Conservation (phyloP, 148 eudicot species). For the Linanthus parryae region DNA sequence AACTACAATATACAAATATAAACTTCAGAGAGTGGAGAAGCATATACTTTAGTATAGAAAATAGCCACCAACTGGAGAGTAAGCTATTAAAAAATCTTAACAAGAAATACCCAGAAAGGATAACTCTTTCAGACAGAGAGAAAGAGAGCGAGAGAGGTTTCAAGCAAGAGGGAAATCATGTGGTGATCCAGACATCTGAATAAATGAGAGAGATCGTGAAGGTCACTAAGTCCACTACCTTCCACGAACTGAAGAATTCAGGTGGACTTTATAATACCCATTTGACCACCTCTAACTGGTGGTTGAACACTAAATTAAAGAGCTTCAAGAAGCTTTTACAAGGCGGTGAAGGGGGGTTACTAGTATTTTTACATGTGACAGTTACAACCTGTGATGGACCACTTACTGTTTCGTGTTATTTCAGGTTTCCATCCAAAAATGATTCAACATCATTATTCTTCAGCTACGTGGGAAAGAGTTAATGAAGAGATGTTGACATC, state of each 20-base stretch:
- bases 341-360: too few species aligned
- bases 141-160: constrained; percentile 5
- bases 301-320: too few species aligned
- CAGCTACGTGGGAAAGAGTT: too few species aligned
- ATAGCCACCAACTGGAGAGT: background rate
- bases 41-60: background rate
- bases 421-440: too few species aligned
- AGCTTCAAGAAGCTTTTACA: too few species aligned
- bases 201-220: constrained; percentile 39
- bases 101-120: constrained; percentile 24
- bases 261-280: background rate
- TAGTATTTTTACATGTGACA: too few species aligned
- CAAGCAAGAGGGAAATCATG: constrained; percentile 17
- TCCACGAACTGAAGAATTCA: constrained; percentile 17
- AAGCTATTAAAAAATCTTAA: background rate
- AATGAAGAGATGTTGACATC: too few species aligned
- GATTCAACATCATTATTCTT: too few species aligned
- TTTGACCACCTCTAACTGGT: constrained; percentile 18
- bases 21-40: background rate
- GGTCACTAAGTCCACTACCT: constrained; percentile 25
- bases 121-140: constrained; percentile 14
- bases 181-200: constrained; percentile 29
- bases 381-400: too few species aligned
- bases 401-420: too few species aligned
- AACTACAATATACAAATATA: background rate